Base-by-base conservation (phyloP, 108 stramenopile species). In the Fistulifera solaris region DNA sequence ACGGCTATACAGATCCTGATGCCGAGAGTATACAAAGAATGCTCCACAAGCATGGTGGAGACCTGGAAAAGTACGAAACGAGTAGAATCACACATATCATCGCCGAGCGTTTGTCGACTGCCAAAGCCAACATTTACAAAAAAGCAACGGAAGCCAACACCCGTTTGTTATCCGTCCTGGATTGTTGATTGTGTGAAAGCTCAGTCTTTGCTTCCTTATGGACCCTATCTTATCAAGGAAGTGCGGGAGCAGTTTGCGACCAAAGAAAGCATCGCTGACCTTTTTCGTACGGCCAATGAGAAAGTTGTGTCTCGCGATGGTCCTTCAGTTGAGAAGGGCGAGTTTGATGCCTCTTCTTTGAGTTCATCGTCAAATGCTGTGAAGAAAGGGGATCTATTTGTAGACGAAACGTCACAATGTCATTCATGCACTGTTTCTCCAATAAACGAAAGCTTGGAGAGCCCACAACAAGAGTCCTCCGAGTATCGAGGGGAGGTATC, bases 21-120 rank as follows among this genome's bases (percentile, higher is more conserved):
- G 57, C 71, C 22, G 77, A 77, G 52, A 82, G 82, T 6, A 42
- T 89, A 31, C 76, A 75, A 52, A 74, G 88, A 0, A 39, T 89
- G 41, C 52, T 89, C 14, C 88, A 86, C 39, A 75, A 70, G 38
- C 77, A 85, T 55, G 84, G 84, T 12, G 88, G 88, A 8, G 83
- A 85, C 22, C 50, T 81, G 27, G 88, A 89, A 63, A 81, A 77
- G 22, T 89, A 89, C 56, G 88, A 89, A 77, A 89, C 88, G 3
- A 41, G 41, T 16, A 68, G 82, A 38, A 76, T 89, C 2, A 89
- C 88, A 0, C 88, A 90, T 50, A 78, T 90, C 8, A 75, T 90
- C 56, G 84, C 88, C 0, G 77, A 84, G 41, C 66, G 71, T 22
- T 62, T 90, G 42, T 86, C 85, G 21, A 76, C 63, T 24, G 88